Conservation (phyloP, 345 rosid species). For the Corchorus capsularis region DNA sequence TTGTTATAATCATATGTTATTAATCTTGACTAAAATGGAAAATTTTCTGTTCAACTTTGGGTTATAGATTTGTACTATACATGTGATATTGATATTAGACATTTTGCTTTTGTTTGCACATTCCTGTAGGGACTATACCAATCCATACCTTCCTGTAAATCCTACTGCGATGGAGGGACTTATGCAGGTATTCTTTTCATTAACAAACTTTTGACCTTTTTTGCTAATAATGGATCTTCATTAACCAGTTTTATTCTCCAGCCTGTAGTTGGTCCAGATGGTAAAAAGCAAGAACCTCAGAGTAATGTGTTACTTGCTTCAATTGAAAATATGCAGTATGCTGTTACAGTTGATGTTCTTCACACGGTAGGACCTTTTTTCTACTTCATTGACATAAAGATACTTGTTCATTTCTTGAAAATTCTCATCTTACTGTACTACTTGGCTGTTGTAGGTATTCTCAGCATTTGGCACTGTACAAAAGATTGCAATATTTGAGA, state of each 20-base stretch:
- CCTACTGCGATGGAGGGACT: slow-evolving; percentile 88
- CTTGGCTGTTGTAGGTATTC: slow-evolving; percentile 57
- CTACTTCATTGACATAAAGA: slow-evolving; percentile 4
- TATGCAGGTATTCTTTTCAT: slow-evolving; percentile 56
- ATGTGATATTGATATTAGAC: slow-evolving; percentile 25
- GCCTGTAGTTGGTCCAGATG: slow-evolving; percentile 86
- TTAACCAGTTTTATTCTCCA: slow-evolving; percentile 36
- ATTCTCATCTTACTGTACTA: slow-evolving; percentile 3
- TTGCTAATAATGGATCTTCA: not conserved
- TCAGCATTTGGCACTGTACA: slow-evolving; percentile 88
- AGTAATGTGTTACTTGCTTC: slow-evolving; percentile 94
- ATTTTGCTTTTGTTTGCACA: slow-evolving; percentile 18
- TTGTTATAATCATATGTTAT: not conserved
- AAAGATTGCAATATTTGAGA: slow-evolving; percentile 95
- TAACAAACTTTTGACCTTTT: slow-evolving; percentile 13
- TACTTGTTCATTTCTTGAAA: not conserved
- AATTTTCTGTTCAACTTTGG: not conserved
- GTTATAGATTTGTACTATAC: slow-evolving; percentile 5
- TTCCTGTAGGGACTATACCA: slow-evolving; percentile 84
- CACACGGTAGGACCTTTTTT: slow-evolving; percentile 59
- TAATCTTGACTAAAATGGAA: not conserved
- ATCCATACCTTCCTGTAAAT: slow-evolving; percentile 96
- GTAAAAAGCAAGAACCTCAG: slow-evolving; percentile 85
- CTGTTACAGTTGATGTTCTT: slow-evolving; percentile 90
- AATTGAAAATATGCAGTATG: slow-evolving; percentile 98